Conservation (phyloP, 495 filamentous ascomycete genomes). For the Aspergillus funiculosus region DNA sequence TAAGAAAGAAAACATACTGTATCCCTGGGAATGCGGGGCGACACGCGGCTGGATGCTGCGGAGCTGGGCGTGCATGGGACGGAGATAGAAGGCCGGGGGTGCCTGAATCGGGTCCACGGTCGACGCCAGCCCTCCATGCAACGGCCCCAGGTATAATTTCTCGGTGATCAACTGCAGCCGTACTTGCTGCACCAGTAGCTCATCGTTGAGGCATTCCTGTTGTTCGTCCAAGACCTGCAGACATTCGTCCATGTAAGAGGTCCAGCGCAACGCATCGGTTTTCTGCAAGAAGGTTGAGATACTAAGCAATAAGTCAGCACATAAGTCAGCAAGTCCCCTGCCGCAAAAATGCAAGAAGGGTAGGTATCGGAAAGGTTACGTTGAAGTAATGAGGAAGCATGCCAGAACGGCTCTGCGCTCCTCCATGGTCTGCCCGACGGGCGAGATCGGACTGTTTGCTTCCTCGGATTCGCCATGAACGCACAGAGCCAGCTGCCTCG, state of each 20-base stretch:
- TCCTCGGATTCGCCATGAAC: conserved; percentile 5
- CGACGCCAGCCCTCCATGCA: not conserved
- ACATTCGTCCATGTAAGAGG: conserved; percentile 48
- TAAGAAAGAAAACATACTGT: conserved; percentile 30
- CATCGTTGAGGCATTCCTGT: conserved; percentile 46
- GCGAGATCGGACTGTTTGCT: not conserved
- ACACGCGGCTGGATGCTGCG: conserved; percentile 32
- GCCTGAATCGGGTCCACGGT: not conserved
- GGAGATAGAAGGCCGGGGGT: conserved; percentile 36
- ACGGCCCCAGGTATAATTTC: conserved; percentile 13
- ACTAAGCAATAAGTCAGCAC: conserved; percentile 20
- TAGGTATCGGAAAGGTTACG: conserved; percentile 26
- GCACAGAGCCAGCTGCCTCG: conserved; percentile 7
- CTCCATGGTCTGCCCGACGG: conserved; percentile 38
- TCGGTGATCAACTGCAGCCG: conserved; percentile 41
- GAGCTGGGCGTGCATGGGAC: conserved; percentile 41
- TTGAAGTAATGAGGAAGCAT: conserved; percentile 47
- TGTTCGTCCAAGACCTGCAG: conserved; percentile 38
- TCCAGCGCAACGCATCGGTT: conserved; percentile 48
- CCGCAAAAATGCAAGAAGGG: not conserved
- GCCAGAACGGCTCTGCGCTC: conserved; percentile 50
- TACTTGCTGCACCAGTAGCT: conserved; percentile 43
- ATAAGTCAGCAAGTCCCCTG: no score
- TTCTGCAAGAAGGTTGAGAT: conserved; percentile 40
- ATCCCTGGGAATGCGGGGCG: conserved; percentile 27